Evolutionary conservation across 31 red algal genomes (phyloP).

Genomic region (Porphyra umbilicalis): DNA sequence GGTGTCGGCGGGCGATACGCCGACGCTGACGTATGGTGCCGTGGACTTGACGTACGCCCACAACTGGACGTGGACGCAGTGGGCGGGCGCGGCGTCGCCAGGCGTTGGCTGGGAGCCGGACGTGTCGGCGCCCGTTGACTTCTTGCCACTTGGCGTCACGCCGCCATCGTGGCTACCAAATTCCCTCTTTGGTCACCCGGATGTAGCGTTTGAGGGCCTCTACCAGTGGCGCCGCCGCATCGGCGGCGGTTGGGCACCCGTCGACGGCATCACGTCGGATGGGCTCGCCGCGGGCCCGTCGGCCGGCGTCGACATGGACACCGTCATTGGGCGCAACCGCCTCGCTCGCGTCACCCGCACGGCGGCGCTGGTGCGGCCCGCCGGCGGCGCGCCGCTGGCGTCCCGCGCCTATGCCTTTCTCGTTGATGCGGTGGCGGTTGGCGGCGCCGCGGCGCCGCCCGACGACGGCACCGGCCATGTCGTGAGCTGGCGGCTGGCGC

Average conservation of each 20-base stretch:
- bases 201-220: constrained; percentile 58
- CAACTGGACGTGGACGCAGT: constrained; percentile 56
- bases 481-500: background rate
- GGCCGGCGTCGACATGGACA: background rate
- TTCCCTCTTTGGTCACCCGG: constrained; percentile 36
- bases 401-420: background rate
- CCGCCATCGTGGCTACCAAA: constrained; percentile 39
- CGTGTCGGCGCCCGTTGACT: constrained; percentile 48
- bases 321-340: background rate
- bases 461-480: background rate
- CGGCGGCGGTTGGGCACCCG: background rate
- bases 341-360: background rate
- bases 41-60: constrained; percentile 62
- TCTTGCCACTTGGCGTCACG: constrained; percentile 13
- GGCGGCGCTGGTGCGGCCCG: background rate
- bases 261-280: background rate
- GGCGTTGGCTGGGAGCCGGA: constrained; percentile 39
- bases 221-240: constrained; percentile 50
- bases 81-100: constrained; percentile 28
- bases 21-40: constrained; percentile 24
- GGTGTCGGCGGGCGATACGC: constrained; percentile 5
- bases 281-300: background rate
- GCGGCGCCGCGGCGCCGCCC: background rate
- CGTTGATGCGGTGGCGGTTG: background rate
- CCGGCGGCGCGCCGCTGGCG: background rate